Percentiles rank a stretch among this genome's conserved stretches.
Evolutionary conservation across 129 eudicot genomes (phyloP).

Genomic region (Flaveria bidentis): DNA sequence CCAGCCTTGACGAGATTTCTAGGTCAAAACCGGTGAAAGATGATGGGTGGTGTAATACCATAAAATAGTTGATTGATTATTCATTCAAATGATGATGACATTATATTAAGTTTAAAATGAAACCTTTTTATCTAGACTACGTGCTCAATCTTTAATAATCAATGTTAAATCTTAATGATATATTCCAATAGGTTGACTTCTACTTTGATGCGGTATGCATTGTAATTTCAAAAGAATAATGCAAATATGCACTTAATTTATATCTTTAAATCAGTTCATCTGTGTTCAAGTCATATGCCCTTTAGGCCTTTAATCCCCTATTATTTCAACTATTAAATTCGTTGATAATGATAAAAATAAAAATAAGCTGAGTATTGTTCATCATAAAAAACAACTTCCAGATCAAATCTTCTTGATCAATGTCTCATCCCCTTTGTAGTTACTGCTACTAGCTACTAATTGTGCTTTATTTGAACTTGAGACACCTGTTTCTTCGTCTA

Average conservation of each 20-base stretch:
- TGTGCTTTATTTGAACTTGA: conserved; percentile 15
- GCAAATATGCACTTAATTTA: not conserved
- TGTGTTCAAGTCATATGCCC: not conserved
- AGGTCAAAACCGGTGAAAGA: too few species aligned
- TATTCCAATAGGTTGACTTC: not conserved
- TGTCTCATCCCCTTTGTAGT: conserved; percentile 23
- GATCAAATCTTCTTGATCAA: conserved; percentile 1
- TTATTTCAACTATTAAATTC: not conserved
- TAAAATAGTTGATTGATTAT: too few species aligned
- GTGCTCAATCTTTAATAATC: too few species aligned
- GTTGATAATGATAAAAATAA: not conserved
- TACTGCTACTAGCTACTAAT: conserved; percentile 10
- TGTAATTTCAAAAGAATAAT: not conserved
- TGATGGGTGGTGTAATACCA: too few species aligned
- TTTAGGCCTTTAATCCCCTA: not conserved
- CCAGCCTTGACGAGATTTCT: too few species aligned
- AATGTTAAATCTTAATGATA: too few species aligned
- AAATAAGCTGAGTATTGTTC: not conserved
- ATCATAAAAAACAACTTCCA: not conserved
- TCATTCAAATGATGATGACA: too few species aligned
- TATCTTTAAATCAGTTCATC: conserved; percentile 2
- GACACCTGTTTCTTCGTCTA: conserved; percentile 55
- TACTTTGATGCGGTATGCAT: not conserved
- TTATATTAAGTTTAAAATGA: too few species aligned
- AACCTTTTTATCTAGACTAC: too few species aligned